Evolutionary conservation across 2,329 filamentous ascomycete species (phyloP).

Genomic region (Fusarium nodosum): DNA sequence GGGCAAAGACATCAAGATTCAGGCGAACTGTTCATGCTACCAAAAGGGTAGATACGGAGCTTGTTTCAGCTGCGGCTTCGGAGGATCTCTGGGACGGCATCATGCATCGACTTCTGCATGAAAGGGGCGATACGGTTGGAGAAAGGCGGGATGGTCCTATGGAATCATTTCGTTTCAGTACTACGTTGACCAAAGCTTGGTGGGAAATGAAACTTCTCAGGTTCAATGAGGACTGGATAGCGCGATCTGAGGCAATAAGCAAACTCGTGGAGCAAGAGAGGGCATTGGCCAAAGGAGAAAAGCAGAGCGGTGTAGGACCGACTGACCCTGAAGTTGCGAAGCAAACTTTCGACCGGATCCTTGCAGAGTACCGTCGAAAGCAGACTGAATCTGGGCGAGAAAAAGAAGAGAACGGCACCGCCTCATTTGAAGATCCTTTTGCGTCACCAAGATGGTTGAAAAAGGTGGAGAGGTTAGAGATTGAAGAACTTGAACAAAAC

Average conservation of each 20-base stretch:
- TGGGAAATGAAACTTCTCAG: constrained; percentile 50
- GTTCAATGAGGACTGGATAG: constrained; percentile 57
- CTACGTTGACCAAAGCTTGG: constrained; percentile 53
- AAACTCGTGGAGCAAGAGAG: constrained; percentile 59
- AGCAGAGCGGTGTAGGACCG: constrained; percentile 1
- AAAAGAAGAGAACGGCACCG: neutral
- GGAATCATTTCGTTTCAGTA: constrained; percentile 51
- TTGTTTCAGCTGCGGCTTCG: constrained; percentile 47
- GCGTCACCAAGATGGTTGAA: constrained; percentile 16
- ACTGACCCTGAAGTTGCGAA: constrained; percentile 14
- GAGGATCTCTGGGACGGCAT: constrained; percentile 66
- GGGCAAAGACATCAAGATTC: constrained; percentile 63
- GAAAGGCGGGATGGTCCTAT: constrained; percentile 17
- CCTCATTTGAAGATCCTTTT: constrained; percentile 31
- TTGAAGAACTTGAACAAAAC: neutral
- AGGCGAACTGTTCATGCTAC: constrained; percentile 57
- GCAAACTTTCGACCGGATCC: constrained; percentile 30
- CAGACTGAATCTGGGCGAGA: constrained; percentile 2
- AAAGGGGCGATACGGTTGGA: constrained; percentile 27
- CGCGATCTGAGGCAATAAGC: constrained; percentile 58
- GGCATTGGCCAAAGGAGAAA: constrained; percentile 47
- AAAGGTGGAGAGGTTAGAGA: constrained; percentile 6
- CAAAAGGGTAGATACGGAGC: constrained; percentile 57
- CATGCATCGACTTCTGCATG: constrained; percentile 50
- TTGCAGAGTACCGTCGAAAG: constrained; percentile 26